Percentiles rank a stretch among this genome's conserved stretches.
Conservation (phyloP, 2,329 filamentous ascomycete species). For the Alternaria longipes region DNA sequence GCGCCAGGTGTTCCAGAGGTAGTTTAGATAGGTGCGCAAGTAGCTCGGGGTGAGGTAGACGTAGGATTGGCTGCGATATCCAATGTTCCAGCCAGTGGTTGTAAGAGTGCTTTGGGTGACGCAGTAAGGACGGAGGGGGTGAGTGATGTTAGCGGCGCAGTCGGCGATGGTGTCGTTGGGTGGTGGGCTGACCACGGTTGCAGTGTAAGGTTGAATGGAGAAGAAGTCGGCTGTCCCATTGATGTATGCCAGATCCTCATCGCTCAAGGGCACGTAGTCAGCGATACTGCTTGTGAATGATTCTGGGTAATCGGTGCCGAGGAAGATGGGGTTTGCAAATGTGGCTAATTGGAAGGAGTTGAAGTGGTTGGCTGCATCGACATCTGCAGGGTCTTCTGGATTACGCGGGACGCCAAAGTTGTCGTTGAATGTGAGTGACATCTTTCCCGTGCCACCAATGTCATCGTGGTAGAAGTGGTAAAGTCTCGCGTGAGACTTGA, state of each 20-base stretch:
- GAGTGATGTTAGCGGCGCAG: conserved; percentile 59
- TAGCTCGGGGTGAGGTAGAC: conserved; percentile 68
- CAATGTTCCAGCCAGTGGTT: conserved; percentile 67
- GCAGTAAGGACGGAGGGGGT: conserved; percentile 62
- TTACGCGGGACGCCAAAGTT: conserved; percentile 51
- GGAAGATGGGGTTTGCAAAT: conserved; percentile 64
- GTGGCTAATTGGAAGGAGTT: conserved; percentile 55
- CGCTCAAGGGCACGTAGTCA: conserved; percentile 58
- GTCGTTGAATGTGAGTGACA: conserved; percentile 61
- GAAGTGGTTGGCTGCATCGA: conserved; percentile 59
- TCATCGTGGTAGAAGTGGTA: conserved; percentile 65
- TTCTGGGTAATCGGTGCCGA: conserved; percentile 62
- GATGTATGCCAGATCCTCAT: conserved; percentile 55
- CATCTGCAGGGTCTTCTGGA: conserved; percentile 52
- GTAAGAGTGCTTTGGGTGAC: conserved; percentile 57
- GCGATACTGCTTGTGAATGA: conserved; percentile 50
- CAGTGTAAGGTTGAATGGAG: conserved; percentile 67
- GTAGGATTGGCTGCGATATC: conserved; percentile 64
- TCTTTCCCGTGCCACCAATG: conserved; percentile 60
- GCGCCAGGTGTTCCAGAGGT: conserved; percentile 68
- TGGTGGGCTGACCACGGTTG: conserved; percentile 63
- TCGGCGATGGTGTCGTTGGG: conserved; percentile 54
- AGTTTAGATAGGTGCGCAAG: conserved; percentile 65
- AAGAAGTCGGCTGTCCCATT: conserved; percentile 63
- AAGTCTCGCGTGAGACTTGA: conserved; percentile 60